Evolutionary conservation across 1,139 yeast genomes (phyloP), one percentile per base, ranked within the genome.

Genomic region (Eremothecium cymbalariae): DNA sequence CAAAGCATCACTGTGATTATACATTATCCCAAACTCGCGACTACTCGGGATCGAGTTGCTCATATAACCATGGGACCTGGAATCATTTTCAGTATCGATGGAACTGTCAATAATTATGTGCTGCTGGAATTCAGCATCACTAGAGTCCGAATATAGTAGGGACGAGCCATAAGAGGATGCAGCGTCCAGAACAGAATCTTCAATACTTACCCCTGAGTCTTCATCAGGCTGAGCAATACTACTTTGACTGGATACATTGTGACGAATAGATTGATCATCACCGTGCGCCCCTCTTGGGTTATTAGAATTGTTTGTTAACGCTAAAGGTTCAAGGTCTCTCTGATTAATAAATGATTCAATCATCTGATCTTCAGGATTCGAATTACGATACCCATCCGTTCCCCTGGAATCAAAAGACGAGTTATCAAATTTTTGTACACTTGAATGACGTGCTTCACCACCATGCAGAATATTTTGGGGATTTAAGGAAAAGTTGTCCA

Each of bases 141-240:
- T 57, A 37, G 51, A 58, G 27, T 63, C 68, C 1, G 66, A 63
- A 25, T 58, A 66, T 16, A 62, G 36, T 6, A 62, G 36, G 1
- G 65, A 50, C 20, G 55, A 60, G 27, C 64, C 65, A 41, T 60
- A 59, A 1, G 66, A 62, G 0, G 65, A 60, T 2, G 42, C 55
- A 17, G 52, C 49, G 33, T 54, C 57, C 6, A 46, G 44, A n/a
- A 44, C 46, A 18, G 48, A 44, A n/a, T 51, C 51, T 15, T 37
- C 43, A 12, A 43, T 33, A 7, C 32, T 40, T 7, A 39, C n/a
- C n/a, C 40, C 32, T 6, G 32, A 33, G 18, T 37, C 32, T 8
- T 33, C 35, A 14, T 18, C 39, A 12, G 13, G 36, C n/a, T 17
- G 26, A 22, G 22, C 18, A 25, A 8, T n/a, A 16, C 31, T 25